Evolutionary conservation across 1,284 basidiomycete genomes (phyloP), one percentile per base, ranked within the genome.

Genomic region (Boletus semigastroideus): DNA sequence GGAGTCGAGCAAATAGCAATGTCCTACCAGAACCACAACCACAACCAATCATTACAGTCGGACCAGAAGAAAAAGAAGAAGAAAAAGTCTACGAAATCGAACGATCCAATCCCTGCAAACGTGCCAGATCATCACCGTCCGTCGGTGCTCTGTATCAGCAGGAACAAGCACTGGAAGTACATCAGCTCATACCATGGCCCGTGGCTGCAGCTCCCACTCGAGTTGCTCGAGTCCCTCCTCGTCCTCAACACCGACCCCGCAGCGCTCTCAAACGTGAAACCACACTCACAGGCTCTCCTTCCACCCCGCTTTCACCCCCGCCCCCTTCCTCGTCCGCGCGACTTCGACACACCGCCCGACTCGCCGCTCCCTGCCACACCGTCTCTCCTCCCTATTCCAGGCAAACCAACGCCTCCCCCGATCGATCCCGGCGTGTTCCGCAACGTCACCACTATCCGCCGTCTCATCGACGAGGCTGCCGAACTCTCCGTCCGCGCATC

Each of bases 181-280:
- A 91, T 92, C 70, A 89, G 86, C 67, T 91, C 90, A 22, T 92
- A 90, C 67, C 61, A 92, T 89, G 90, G 90, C 12, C 88, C 88
- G 4, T 92, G 90, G 90, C 78, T 92, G 13, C 87, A 91, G 65
- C 80, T 92, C n/a, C 89, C 90, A 1, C 70, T 90, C 49, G 90
- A 92, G 67, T 73, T 92, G 13, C 78, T 92, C 54, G 86, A 92
- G 61, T 87, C 88, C n/a, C 75, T 92, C 4, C 76, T 90, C 38
- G 70, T 80, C 30, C 75, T 92, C 43, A 92, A 91, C 69, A 71
- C 85, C 31, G 87, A 91, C 68, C 86, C 89, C 12, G 72, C 79
- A 1, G 82, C 86, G 0, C 70, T 87, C 38, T 69, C 78, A 25
- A 69, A 73, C 20, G 54, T 78, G 4, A 83, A 84, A 48, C 56